Evolutionary conservation across 768 basidiomycete species (phyloP).

Genomic region (Naganishia vishniacii): DNA sequence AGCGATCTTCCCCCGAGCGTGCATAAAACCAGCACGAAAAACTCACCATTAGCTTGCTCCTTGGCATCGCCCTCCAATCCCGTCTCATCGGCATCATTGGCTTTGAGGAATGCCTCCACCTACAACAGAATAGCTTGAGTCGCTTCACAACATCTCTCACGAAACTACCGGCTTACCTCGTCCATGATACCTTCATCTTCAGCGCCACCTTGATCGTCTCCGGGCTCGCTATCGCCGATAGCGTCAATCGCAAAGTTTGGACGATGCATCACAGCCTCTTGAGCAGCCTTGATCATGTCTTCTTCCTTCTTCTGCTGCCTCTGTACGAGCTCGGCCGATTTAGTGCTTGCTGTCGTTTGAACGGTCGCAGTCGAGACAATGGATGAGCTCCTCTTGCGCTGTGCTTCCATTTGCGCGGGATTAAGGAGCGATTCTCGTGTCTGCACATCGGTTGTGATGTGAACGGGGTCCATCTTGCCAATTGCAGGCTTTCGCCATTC

Average conservation of each 20-base stretch:
- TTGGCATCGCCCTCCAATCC: constrained; percentile 48
- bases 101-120: constrained; percentile 89
- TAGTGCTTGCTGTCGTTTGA: constrained; percentile 51
- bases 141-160: neutral
- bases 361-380: constrained; percentile 49
- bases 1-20: neutral
- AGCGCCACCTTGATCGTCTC: constrained; percentile 56
- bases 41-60: constrained; percentile 46
- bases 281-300: constrained; percentile 68
- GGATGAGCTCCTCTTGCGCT: constrained; percentile 34
- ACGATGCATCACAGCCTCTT: constrained; percentile 79
- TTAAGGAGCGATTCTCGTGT: constrained; percentile 74
- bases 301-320: constrained; percentile 43
- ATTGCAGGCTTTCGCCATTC: constrained; percentile 63
- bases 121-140: constrained; percentile 45
- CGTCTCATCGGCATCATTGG: constrained; percentile 58
- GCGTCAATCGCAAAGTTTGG: constrained; percentile 97
- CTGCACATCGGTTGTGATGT: constrained; percentile 52
- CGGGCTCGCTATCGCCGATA: constrained; percentile 74
- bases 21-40: neutral
- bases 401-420: constrained; percentile 46
- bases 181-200: constrained; percentile 75
- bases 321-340: constrained; percentile 44
- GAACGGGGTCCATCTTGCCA: constrained; percentile 65
- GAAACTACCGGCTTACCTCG: constrained; percentile 55